Base-by-base conservation (phyloP, 2,329 filamentous ascomycete genomes). In the Penicillium sp. region DNA sequence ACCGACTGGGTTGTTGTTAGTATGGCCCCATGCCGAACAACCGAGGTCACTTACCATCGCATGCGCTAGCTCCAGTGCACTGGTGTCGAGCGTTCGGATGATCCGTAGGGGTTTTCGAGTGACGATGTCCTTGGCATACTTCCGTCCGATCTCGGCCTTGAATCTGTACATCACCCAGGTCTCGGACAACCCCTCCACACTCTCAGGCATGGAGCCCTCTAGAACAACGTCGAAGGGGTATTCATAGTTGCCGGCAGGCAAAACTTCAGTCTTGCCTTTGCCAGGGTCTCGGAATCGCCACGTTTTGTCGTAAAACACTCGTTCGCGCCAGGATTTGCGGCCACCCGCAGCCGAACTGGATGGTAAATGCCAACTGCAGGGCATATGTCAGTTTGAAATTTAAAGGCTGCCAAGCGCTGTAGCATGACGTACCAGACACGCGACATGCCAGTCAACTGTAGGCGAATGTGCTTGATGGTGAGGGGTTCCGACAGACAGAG, bases 101-200 rank as follows among this genome's bases (percentile, higher is more conserved):
- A 91, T 81, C 45, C 87, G 81, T 46, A 93, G 69, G 43, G 86
- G 84, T 67, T 91, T 91, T 65, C 85, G 85, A 27, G 87, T 80
- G 57, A 87, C 82, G 41, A 95, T 75, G 65, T 95, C 89, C 73
- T 94, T 91, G 61, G 86, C 84, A 60, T 96, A 83, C 73, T 93
- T 94, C 51, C 89, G 87, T 49, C 90, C 86, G 41, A 97, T 84
- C 42, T 89, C 90, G 1, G 91, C 93, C 69, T 95, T 95, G 62
- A 98, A 77, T 56, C 86, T 84, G 71, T 97, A 98, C 39, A 88
- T 86, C 50, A 97, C 84, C 70, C 86, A 91, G 13, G 87, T 90
- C 58, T 94, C 87, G 46, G 80, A 78, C 46, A 97, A 75, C 3
- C 93, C 93, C 70, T 97, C 93, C 32, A 98, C 81, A 62, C 89